A percentile compares a stretch with the other conserved stretches of the same genome.
Evolutionary conservation across 2,329 filamentous ascomycete species (phyloP).

Genomic region (Trichothecium sympodiale): DNA sequence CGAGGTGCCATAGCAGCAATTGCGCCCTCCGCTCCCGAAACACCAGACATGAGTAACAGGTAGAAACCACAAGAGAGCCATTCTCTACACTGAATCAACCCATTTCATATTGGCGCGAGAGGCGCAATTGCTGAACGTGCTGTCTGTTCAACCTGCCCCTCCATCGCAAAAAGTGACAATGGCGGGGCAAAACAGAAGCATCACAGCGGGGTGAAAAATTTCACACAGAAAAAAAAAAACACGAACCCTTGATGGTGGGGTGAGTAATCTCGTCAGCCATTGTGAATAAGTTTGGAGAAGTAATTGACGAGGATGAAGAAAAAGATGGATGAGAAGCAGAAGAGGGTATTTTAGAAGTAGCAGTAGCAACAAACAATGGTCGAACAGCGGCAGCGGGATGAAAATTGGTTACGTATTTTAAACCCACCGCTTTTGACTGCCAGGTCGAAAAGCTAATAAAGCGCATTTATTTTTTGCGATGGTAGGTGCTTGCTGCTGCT

Average conservation of each 20-base stretch:
- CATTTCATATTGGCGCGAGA: constrained; percentile 1
- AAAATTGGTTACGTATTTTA: no score
- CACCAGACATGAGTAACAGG: constrained; percentile 1
- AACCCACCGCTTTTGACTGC: no score
- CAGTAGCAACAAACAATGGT: no score
- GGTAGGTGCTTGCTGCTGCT: no score
- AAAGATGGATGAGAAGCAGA: neutral
- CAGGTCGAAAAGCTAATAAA: no score
- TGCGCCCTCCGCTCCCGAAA: no score
- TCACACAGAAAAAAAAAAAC: constrained; percentile 4
- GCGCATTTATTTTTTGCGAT: no score
- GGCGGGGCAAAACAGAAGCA: constrained; percentile 7
- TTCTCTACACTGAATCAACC: neutral
- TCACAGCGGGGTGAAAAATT: constrained; percentile 8
- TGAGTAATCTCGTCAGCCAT: constrained; percentile 60
- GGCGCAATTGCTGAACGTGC: constrained; percentile 1
- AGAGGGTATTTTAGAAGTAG: neutral
- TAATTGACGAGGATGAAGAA: neutral
- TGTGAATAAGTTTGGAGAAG: constrained; percentile 17
- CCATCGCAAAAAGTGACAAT: neutral
- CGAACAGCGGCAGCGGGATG: no score
- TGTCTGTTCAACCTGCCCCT: neutral
- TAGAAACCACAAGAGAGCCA: no score
- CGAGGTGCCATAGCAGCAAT: neutral
- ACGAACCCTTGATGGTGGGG: constrained; percentile 64